Evolutionary conservation across 257 asterid species (phyloP).

Genomic region (Nyctanthes arbortristis): DNA sequence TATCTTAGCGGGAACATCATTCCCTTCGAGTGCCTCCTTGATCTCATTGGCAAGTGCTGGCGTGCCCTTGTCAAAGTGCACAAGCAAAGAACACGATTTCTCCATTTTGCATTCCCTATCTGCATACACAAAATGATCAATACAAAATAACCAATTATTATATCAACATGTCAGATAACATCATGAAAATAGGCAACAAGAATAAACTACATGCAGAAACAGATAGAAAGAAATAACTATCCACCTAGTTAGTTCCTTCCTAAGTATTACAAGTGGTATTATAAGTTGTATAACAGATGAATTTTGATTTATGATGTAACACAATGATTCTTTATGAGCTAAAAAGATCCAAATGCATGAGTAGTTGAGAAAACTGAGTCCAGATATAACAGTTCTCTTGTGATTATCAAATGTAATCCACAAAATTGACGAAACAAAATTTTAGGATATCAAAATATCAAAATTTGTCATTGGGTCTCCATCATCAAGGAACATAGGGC

Average conservation of each 20-base stretch:
- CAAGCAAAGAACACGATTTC: constrained; percentile 79
- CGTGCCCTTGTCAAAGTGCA: too few relatives aligned
- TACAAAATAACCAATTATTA: too few relatives aligned
- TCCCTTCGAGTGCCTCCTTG: constrained; percentile 89
- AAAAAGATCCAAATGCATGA: too few relatives aligned
- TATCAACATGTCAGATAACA: too few relatives aligned
- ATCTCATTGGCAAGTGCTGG: constrained; percentile 89
- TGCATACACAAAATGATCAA: constrained; percentile 18
- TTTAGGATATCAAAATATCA: background rate
- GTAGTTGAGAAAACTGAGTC: background rate
- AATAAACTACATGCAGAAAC: background rate
- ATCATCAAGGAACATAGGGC: constrained; percentile 8
- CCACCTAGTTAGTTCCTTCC: constrained; percentile 10
- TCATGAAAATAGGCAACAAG: background rate
- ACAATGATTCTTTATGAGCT: too few relatives aligned
- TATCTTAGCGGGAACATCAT: constrained; percentile 71
- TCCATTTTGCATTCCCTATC: constrained; percentile 55
- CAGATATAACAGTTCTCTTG: background rate
- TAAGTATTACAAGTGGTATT: background rate
- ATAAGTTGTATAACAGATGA: constrained; percentile 7
- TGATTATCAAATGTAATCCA: background rate
- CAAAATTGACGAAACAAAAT: background rate
- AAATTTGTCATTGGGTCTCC: constrained; percentile 11
- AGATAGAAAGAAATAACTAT: background rate
- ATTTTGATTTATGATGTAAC: too few relatives aligned